Evolutionary conservation across 345 rosid species (phyloP), one percentile per base, ranked within the genome.

Genomic region (Physaria fendleri): DNA sequence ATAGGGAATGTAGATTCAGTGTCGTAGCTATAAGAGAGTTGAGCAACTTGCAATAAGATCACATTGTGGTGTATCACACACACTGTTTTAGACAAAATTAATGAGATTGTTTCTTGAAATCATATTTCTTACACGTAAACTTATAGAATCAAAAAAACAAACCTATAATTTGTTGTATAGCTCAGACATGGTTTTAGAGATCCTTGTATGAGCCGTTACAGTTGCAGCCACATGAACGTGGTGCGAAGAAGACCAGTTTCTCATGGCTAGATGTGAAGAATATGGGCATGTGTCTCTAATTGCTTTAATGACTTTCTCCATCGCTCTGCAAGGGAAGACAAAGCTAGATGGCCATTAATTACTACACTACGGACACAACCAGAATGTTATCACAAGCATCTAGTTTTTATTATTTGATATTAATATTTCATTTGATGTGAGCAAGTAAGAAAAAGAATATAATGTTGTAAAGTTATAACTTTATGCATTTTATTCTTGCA

Each of bases 321-420:
- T 71, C 9, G 81, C 83, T 45, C 79, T 66, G 64, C 81, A 76
- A n/a, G n/a, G n/a, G n/a, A n/a, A n/a, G n/a, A n/a, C n/a, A n/a
- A n/a, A n/a, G n/a, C n/a, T n/a, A n/a, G n/a, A n/a, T n/a, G n/a
- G n/a, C n/a, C n/a, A n/a, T n/a, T n/a, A n/a, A n/a, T n/a, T n/a
- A n/a, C n/a, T n/a, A n/a, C n/a, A n/a, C n/a, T n/a, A n/a, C n/a
- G n/a, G n/a, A n/a, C n/a, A n/a, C n/a, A n/a, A n/a, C n/a, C n/a
- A n/a, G n/a, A n/a, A n/a, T n/a, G n/a, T n/a, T n/a, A n/a, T n/a
- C n/a, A n/a, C n/a, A n/a, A n/a, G n/a, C n/a, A n/a, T n/a, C n/a
- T n/a, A n/a, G n/a, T n/a, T n/a, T n/a, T n/a, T n/a, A n/a, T n/a
- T n/a, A n/a, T n/a, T n/a, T n/a, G n/a, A n/a, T n/a, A n/a, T n/a